Base-by-base conservation (phyloP, 2,329 filamentous ascomycete species). In the Periconia sp. region DNA sequence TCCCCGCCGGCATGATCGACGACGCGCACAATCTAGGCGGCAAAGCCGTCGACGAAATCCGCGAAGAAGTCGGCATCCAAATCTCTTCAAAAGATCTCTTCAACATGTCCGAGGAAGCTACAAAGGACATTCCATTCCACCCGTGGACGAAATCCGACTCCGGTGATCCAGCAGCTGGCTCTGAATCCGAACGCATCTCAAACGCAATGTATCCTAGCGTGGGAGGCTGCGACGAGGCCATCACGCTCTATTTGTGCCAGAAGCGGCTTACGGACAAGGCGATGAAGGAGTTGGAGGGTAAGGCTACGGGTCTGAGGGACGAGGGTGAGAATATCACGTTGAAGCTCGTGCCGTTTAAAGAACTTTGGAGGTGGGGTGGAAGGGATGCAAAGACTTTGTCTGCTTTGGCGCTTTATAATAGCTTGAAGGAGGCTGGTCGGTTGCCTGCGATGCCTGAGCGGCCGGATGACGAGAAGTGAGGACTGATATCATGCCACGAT, bases 1-100 rank as follows among this genome's bases (percentile, higher is more conserved):
- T 84, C 7, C 81, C 81, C 2, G 81, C 81, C 1, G 81, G 81
- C 13, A 83, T 84, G 80, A 68, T 84, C 1, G 81, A 84, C 50
- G 78, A 78, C 46, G 15, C 19, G 9, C 76, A 77, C 8, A 75
- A 74, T 0, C 80, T 84, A 47, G 68, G 73, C 1, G 80, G 81
- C 5, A 76, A 71, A 8, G 81, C 81, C 0, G 80, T 79, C 2
- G 75, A 77, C 36, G 81, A 84, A 50, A 80, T 84, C 24, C 53
- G 75, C 21, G 80, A 84, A 57, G 81, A 84, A 58, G 81, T 78
- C 0, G 76, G 77, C 0, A 61, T 84, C n/a, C 65, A 65, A 10
- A 76, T 84, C 36, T 62, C 71, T 3, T 68, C 74, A 29, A 58
- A 65, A 5, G 77, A 83, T 22, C 64, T 84, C 2, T 58, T 80